A percentile compares a stretch with the other conserved stretches of the same genome.
Conservation (phyloP, 2,329 filamentous ascomycete genomes). For the Podosphaera aphanis region DNA sequence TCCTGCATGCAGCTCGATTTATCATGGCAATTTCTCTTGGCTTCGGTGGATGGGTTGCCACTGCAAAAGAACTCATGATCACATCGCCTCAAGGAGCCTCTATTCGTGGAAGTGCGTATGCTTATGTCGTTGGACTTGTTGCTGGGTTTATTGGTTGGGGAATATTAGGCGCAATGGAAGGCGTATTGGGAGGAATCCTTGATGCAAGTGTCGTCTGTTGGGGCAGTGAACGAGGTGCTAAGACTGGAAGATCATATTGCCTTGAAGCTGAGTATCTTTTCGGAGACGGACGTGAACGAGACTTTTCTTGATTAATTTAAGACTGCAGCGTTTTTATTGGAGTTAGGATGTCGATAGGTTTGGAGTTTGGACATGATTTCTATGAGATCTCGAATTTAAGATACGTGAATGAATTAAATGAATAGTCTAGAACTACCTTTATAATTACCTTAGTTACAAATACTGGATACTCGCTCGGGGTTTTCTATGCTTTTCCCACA, state of each 20-base stretch:
- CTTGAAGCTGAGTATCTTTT: conserved; percentile 79
- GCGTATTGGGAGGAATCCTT: conserved; percentile 64
- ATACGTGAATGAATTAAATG: neutral
- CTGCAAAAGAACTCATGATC: conserved; percentile 54
- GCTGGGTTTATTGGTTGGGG: conserved; percentile 91
- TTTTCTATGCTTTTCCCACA: no score
- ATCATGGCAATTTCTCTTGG: conserved; percentile 79
- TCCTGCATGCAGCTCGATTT: conserved; percentile 73
- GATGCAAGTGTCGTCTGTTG: conserved; percentile 85
- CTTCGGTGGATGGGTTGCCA: conserved; percentile 91
- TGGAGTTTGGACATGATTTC: neutral
- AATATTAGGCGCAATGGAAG: conserved; percentile 74
- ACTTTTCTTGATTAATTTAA: neutral
- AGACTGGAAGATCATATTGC: conserved; percentile 55
- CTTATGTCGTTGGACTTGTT: conserved; percentile 78
- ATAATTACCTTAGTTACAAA: neutral
- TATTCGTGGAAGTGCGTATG: conserved; percentile 64
- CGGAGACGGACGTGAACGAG: conserved; percentile 28
- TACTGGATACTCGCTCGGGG: no score
- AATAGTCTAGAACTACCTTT: neutral
- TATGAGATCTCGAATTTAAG: neutral
- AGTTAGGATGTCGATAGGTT: neutral
- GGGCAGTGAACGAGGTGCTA: conserved; percentile 61
- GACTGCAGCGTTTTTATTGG: no score
- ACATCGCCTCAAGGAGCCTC: conserved; percentile 25